These are phyloP conservation scores for Blepharisma stoltei DNA, from an alignment of 73 alveolate species.

Conservation along the genomic window DNA sequence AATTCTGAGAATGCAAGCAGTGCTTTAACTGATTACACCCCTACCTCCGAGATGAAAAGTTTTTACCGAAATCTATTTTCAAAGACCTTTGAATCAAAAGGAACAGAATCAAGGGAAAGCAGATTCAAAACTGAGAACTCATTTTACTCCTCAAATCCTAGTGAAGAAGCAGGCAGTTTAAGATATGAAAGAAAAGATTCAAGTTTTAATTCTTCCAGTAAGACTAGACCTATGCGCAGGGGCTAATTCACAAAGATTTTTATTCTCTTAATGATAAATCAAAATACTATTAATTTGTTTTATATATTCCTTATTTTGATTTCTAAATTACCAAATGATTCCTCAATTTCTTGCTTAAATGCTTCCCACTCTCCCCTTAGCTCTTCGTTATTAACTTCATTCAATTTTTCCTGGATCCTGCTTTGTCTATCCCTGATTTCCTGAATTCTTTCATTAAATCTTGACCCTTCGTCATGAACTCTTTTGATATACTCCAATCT, in stretches of 20 bases:
- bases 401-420: constrained; percentile 12
- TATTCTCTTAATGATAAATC: too few species aligned
- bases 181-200: too few species aligned
- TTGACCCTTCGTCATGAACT: constrained; percentile 28
- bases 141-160: too few species aligned
- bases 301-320: too few species aligned
- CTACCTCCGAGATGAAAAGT: background rate
- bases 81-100: background rate
- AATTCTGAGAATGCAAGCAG: too few species aligned
- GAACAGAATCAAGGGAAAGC: background rate
- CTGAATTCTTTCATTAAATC: constrained; percentile 18
- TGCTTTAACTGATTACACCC: background rate
- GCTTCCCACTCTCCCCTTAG: background rate
- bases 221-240: too few species aligned
- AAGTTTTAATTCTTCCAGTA: too few species aligned
- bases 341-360: constrained; percentile 1
- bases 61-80: background rate
- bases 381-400: background rate
- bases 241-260: too few species aligned
- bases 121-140: background rate
- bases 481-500: constrained; percentile 12
- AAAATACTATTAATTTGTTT: too few species aligned
- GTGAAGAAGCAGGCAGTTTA: too few species aligned
- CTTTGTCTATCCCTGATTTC: constrained; percentile 9
- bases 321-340: background rate